Conservation (phyloP, 169 alveolate genomes). For the Plasmodium malariae region DNA sequence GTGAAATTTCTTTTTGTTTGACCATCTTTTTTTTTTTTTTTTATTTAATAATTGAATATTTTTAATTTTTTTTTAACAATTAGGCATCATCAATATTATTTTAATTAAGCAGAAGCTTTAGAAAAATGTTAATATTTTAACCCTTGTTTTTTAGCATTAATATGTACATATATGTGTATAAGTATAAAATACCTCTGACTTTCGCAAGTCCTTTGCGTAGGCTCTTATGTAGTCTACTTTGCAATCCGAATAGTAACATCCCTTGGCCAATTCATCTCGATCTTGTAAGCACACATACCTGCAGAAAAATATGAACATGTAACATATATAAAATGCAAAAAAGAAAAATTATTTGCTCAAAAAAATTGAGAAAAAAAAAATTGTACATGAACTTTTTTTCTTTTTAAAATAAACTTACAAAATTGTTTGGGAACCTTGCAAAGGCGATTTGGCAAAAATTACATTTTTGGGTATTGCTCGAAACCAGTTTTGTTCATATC, state of each 20-base stretch:
- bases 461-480: slow-evolving; percentile 38
- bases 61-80: slow-evolving; percentile 7
- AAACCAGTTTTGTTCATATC: slow-evolving; percentile 52
- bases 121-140: background rate
- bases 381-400: background rate
- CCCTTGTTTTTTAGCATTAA: background rate
- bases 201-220: slow-evolving; percentile 28
- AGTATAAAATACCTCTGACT: slow-evolving; percentile 39
- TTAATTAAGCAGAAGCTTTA: background rate
- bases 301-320: background rate
- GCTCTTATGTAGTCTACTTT: slow-evolving; percentile 39
- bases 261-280: slow-evolving; percentile 55
- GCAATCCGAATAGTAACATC: slow-evolving; percentile 67
- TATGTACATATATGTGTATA: background rate
- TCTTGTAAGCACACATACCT: slow-evolving; percentile 60
- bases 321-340: background rate
- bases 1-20: background rate
- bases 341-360: background rate
- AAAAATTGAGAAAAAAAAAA: background rate
- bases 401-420: slow-evolving; percentile 31
- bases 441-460: slow-evolving; percentile 42
- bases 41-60: no score
- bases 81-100: background rate
- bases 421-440: slow-evolving; percentile 74
- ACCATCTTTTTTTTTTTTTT: slow-evolving; percentile 10